Evolutionary conservation across 306 rosid species (phyloP), one percentile per base, ranked within the genome.

Genomic region (Vigna unguiculata): DNA sequence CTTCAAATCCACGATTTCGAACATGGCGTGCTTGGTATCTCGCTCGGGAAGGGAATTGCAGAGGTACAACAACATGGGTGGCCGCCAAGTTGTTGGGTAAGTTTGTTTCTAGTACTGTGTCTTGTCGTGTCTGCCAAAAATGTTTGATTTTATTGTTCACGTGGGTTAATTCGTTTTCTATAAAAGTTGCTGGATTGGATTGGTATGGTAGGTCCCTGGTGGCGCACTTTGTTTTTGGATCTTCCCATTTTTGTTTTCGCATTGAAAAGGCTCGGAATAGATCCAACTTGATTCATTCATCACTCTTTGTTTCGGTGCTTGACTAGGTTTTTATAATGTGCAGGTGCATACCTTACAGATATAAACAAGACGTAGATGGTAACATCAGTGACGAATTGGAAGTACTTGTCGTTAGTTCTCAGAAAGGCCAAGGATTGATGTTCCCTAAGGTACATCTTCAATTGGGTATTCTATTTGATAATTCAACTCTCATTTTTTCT

Each of bases 381-480:
- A 72, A 64, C 22, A 71, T 3, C 20, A 61, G 77, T 80, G 68
- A 88, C 55, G 92, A 89, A 76, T 75, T 90, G 75, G 97, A 95
- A 80, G 91, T 95, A 7, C 88, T 95, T 22, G 85, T 95, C 7
- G 93, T 95, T 21, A 95, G 97, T 84, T 92, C 99, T 68, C 97
- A 95, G 71, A 95, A 95, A 78, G 91, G 90, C 59, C 90, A 92
- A 48, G 85, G 74, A 55, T 78, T 90, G 3, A 89, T 92, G 93
- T 95, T 95, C 65, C 99, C 99, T 7, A 95, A 95, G 97, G 98
- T 90, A n/a, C n/a, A n/a, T n/a, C n/a, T n/a, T n/a, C n/a, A n/a
- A n/a, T n/a, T n/a, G n/a, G n/a, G n/a, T n/a, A n/a, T n/a, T n/a
- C n/a, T n/a, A n/a, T n/a, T n/a, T n/a, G n/a, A n/a, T n/a, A n/a